A percentile compares a stretch with the other conserved stretches of the same genome.
Evolutionary conservation across 2,329 filamentous ascomycete species (phyloP).

Genomic region (Fusarium sp.): DNA sequence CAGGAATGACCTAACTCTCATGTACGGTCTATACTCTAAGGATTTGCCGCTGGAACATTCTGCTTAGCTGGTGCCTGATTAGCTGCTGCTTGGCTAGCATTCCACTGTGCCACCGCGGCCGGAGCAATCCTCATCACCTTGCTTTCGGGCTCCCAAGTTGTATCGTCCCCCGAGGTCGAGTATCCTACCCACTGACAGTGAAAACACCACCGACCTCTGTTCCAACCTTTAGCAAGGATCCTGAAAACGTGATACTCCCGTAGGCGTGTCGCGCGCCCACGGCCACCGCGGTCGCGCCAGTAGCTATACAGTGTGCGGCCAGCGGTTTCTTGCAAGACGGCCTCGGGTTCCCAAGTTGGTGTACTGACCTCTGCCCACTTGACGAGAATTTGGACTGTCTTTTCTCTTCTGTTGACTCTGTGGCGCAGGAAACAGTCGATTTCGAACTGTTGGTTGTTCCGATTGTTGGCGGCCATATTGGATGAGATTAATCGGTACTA

Average conservation of each 20-base stretch:
- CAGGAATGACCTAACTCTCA: rapidly evolving
- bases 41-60: rapidly evolving
- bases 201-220: not conserved
- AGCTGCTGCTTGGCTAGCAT: rapidly evolving
- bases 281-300: not conserved
- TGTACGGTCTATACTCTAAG: rapidly evolving
- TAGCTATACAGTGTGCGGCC: not conserved
- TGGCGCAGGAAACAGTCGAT: not conserved
- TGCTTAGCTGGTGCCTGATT: no score
- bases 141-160: not conserved
- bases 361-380: rapidly evolving
- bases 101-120: not conserved
- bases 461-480: not conserved
- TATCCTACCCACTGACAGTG: not conserved
- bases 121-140: not conserved
- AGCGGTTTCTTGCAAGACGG: not conserved
- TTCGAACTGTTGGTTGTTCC: not conserved
- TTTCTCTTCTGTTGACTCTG: not conserved
- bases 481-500: rapidly evolving
- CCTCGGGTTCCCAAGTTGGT: not conserved
- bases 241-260: not conserved
- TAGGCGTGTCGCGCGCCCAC: not conserved
- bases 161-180: rapidly evolving
- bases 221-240: not conserved
- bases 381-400: not conserved